phyloP scores from a whole-genome alignment of 2,329 filamentous ascomycete species.

The Fusarium mangiferae region DNA sequence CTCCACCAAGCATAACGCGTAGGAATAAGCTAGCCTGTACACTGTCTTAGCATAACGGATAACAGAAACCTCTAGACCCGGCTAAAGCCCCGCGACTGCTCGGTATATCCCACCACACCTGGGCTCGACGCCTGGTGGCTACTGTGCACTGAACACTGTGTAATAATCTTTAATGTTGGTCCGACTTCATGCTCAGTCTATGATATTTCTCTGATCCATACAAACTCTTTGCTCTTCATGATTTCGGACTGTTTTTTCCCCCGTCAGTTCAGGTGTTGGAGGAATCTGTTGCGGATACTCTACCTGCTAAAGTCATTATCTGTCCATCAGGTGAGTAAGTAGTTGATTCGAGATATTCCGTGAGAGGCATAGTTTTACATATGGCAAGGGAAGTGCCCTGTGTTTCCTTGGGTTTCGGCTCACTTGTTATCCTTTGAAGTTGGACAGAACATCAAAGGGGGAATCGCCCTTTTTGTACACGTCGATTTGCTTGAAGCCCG shows the following conservation, averaged over 20 bases:
- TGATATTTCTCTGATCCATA: background rate
- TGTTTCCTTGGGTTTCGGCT: background rate
- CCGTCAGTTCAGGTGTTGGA: background rate
- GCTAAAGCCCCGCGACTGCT: background rate
- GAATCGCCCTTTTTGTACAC: slow-evolving; percentile 21
- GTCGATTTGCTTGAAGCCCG: background rate
- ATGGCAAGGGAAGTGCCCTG: background rate
- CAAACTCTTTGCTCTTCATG: background rate
- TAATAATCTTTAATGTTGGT: slow-evolving; percentile 23
- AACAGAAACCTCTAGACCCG: slow-evolving; percentile 20
- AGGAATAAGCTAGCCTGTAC: slow-evolving; percentile 13
- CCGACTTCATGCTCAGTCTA: slow-evolving; percentile 2
- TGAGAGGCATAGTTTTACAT: background rate
- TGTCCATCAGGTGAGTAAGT: background rate
- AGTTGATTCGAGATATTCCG: background rate
- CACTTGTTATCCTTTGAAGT: background rate
- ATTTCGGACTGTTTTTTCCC: background rate
- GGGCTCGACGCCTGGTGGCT: background rate
- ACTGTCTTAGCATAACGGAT: slow-evolving; percentile 48
- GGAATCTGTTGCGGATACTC: background rate
- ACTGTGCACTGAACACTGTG: slow-evolving; percentile 29
- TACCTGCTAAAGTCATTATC: background rate
- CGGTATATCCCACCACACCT: slow-evolving; percentile 28
- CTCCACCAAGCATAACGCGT: slow-evolving; percentile 47
- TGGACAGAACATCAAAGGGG: background rate